These are phyloP conservation scores for Cytospora schulzeri DNA, from an alignment of 2,329 filamentous ascomycete species.

Conservation along the genomic window DNA sequence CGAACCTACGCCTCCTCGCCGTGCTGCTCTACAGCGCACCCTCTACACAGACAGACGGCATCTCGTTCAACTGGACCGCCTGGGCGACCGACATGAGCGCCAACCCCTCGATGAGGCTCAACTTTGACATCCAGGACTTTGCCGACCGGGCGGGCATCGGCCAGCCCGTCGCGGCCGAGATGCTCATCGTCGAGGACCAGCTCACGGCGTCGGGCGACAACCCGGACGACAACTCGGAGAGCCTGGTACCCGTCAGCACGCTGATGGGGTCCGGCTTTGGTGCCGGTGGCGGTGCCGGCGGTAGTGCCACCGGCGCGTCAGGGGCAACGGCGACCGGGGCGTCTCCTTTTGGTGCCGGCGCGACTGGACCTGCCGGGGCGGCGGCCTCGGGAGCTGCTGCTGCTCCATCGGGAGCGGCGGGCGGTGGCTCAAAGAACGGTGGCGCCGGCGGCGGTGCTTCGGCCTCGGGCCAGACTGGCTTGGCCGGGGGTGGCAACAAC, in stretches of 20 bases:
- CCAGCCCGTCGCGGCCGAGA: conserved; percentile 22
- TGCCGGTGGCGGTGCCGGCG: too few relatives aligned
- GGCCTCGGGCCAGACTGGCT: neutral
- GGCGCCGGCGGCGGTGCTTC: neutral
- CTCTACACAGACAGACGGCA: neutral
- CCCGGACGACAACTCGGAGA: conserved; percentile 13
- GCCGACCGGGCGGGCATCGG: conserved; percentile 23
- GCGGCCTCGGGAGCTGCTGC: neutral
- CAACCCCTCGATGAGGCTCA: conserved; percentile 19
- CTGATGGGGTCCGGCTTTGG: conserved; percentile 6
- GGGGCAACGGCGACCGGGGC: neutral
- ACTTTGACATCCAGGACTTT: conserved; percentile 25
- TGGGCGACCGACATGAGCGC: conserved; percentile 23
- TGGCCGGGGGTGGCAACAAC: neutral
- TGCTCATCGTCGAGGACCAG: conserved; percentile 22
- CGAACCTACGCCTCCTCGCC: conserved; percentile 25
- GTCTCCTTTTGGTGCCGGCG: neutral
- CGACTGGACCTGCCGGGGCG: neutral
- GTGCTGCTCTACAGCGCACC: conserved; percentile 21
- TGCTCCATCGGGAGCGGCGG: too few relatives aligned
- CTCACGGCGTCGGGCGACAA: conserved; percentile 3
- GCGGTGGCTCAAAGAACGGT: neutral
- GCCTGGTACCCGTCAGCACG: conserved; percentile 22
- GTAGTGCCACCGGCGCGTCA: too few relatives aligned
- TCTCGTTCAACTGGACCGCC: conserved; percentile 23